Evolutionary conservation across 495 filamentous ascomycete genomes (phyloP), one percentile per base, ranked within the genome.

Genomic region (Aspergillus indologenus): DNA sequence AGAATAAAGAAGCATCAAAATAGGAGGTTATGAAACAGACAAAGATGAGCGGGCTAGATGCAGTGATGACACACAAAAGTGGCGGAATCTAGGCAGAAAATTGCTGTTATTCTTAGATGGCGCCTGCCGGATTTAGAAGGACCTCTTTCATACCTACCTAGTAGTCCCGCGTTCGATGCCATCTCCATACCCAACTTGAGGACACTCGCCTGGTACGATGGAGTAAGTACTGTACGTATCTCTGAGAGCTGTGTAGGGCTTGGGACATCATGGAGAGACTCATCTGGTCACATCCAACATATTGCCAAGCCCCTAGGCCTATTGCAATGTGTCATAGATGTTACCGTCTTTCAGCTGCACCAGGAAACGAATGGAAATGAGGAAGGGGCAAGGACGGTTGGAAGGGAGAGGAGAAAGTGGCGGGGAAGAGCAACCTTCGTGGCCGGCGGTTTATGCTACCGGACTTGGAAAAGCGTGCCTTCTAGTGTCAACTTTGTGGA

Each of bases 381-480:
- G 5, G 34, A 40, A n/a, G n/a, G n/a, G n/a, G n/a, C n/a, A n/a
- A n/a, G n/a, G n/a, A n/a, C n/a, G n/a, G n/a, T n/a, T 11, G 2
- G 7, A 11, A 2, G 34, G 2, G 12, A 2, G 34, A 11, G 5
- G 34, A 6, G 34, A 40, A 40, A 40, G 26, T 40, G 34, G 34
- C 34, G 34, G 34, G 12, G 34, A 40, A 40, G 4, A 29, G 26
- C 26, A 29, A 29, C 26, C 26, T 29, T 29, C 34, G 12, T 2
- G 5, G 34, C 34, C 9, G 34, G 34, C 34, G 34, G 34, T 40
- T 4, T 40, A 6, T 40, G 34, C 34, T 20, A 23, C 56, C 48
- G 56, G 40, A 58, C 34, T 19, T 46, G 42, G 56, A 31, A 52
- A 58, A 49, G 56, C n/a, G 17, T 23, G 56, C 26, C 19, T 14